A percentile compares a stretch with the other conserved stretches of the same genome.
Conservation (phyloP, 192 early-diverging fungal genomes). For the Phycomyces blakesleeanus region DNA sequence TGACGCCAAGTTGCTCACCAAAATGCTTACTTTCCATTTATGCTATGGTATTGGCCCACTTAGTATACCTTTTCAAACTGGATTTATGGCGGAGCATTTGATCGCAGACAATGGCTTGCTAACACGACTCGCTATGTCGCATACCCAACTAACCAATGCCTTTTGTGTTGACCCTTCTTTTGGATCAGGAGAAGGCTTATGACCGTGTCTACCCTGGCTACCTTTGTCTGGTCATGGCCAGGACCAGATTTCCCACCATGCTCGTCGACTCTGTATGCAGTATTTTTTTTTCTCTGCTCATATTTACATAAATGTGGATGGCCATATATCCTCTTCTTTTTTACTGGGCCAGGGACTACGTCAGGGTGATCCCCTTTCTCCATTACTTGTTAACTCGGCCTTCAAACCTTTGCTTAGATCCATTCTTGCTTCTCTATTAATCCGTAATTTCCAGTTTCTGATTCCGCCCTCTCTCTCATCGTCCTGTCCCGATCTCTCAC, state of each 20-base stretch:
- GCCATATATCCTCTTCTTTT: slow-evolving; percentile 5
- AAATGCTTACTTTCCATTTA: neutral
- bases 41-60: neutral
- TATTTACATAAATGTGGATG: slow-evolving; percentile 24
- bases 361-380: slow-evolving; percentile 36
- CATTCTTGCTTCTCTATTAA: slow-evolving; percentile 13
- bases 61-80: slow-evolving; percentile 15
- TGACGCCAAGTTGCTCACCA: slow-evolving; percentile 24
- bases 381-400: neutral
- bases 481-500: neutral
- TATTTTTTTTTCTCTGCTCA: slow-evolving; percentile 15
- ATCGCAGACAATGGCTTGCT: slow-evolving; percentile 18
- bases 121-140: neutral
- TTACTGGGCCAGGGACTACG: slow-evolving; percentile 23
- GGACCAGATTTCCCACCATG: slow-evolving; percentile 5
- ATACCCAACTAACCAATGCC: neutral
- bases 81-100: slow-evolving; percentile 16
- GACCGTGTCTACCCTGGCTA: slow-evolving; percentile 23
- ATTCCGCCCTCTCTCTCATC: neutral
- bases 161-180: neutral
- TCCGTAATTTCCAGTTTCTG: slow-evolving; percentile 24
- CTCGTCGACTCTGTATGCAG: neutral
- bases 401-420: neutral
- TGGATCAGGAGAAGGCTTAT: slow-evolving; percentile 33
- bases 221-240: slow-evolving; percentile 1